These are phyloP conservation scores for Colletotrichum eremochloae DNA, from an alignment of 2,329 filamentous ascomycete species.

Conservation along the genomic window DNA sequence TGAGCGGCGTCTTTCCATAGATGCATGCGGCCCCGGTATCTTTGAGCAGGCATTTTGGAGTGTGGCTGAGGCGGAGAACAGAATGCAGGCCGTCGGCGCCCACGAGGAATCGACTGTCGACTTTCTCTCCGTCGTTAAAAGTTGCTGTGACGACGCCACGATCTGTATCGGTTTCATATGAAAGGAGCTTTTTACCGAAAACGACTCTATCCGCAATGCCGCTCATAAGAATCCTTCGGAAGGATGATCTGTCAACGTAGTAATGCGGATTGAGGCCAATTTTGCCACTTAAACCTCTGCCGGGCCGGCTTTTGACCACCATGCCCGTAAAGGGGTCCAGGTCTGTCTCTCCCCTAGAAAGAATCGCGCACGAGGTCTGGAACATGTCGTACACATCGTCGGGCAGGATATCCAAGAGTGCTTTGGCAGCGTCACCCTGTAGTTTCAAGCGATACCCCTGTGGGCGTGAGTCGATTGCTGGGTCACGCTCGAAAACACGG, in stretches of 20 bases:
- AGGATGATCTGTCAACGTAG: constrained; percentile 73
- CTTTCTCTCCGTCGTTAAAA: constrained; percentile 71
- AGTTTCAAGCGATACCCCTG: constrained; percentile 74
- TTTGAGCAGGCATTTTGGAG: constrained; percentile 62
- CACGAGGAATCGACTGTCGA: constrained; percentile 70
- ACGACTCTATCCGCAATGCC: constrained; percentile 68
- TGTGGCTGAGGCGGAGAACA: constrained; percentile 65
- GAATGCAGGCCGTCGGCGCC: constrained; percentile 75
- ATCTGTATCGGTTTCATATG: constrained; percentile 67
- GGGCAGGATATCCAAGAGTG: constrained; percentile 17
- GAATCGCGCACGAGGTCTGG: constrained; percentile 17
- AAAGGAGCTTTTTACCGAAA: constrained; percentile 68
- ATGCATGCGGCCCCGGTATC: constrained; percentile 75
- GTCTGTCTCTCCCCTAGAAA: constrained; percentile 18
- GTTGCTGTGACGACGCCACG: constrained; percentile 66
- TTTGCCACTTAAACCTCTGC: constrained; percentile 68
- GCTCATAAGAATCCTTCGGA: constrained; percentile 69
- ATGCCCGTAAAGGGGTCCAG: constrained; percentile 12
- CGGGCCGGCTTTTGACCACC: constrained; percentile 44
- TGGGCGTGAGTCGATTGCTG: constrained; percentile 64
- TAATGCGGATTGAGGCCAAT: constrained; percentile 54
- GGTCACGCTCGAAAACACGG: constrained; percentile 65
- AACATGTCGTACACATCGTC: constrained; percentile 13
- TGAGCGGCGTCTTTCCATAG: constrained; percentile 73
- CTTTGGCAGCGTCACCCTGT: constrained; percentile 1